These are phyloP conservation scores for Microbotryomycetes sp. DNA, from an alignment of 1,284 basidiomycete species.

Conservation along the genomic window DNA sequence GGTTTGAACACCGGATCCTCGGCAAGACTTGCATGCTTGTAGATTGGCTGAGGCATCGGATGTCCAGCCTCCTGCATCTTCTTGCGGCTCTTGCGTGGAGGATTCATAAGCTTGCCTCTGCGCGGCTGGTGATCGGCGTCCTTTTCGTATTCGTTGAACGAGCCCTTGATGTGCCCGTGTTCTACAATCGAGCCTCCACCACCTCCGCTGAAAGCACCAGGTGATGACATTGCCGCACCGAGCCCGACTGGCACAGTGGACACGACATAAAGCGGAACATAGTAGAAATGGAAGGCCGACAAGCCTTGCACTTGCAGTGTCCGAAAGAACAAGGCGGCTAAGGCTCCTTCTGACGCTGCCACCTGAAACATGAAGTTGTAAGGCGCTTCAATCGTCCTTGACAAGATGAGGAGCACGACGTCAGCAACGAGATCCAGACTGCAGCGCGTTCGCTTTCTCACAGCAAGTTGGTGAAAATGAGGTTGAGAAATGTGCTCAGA, in stretches of 20 bases:
- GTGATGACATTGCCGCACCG: background rate
- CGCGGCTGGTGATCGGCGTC: background rate
- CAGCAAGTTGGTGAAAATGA: background rate
- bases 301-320: background rate
- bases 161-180: background rate
- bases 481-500: slow-evolving; percentile 5
- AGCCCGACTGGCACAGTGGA: slow-evolving; percentile 1
- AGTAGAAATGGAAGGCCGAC: slow-evolving; percentile 5
- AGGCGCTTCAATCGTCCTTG: slow-evolving; percentile 12
- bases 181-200: background rate
- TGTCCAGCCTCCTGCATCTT: background rate
- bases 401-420: background rate
- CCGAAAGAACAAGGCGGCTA: background rate
- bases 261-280: slow-evolving; percentile 12
- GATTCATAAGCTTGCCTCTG: background rate
- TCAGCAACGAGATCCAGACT: background rate
- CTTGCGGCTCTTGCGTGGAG: background rate
- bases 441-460: background rate
- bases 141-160: background rate
- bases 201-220: slow-evolving; percentile 1
- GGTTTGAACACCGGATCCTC: background rate
- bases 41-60: background rate
- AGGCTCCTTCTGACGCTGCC: slow-evolving; percentile 8
- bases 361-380: slow-evolving; percentile 16
- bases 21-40: background rate